These are phyloP conservation scores for Tetrahymena thermophila DNA, from an alignment of 73 alveolate genomes.

Conservation along the genomic window DNA sequence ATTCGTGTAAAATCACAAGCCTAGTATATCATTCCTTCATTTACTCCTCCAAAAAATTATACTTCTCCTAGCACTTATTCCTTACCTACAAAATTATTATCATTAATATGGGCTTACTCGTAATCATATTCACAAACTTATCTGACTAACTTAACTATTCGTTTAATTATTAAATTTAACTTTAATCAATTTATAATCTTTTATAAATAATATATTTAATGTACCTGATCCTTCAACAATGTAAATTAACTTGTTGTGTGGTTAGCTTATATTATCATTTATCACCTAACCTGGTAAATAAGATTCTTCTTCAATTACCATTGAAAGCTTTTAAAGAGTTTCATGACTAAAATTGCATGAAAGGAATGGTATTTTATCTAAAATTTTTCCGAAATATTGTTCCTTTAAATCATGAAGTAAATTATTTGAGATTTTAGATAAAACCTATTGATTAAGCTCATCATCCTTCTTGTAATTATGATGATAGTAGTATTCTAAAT, in stretches of 20 bases:
- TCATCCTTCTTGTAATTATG: background rate
- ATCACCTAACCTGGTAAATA: background rate
- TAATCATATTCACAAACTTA: background rate
- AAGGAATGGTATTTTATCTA: background rate
- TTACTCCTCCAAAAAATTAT: background rate
- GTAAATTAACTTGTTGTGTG: background rate
- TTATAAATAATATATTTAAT: background rate
- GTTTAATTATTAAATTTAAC: background rate
- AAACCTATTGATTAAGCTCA: background rate
- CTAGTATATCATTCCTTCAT: background rate
- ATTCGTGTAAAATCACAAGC: background rate
- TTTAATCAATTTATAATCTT: too few species aligned
- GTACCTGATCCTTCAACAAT: background rate
- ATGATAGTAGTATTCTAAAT: background rate
- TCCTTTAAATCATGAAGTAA: background rate
- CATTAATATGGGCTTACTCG: background rate
- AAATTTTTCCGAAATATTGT: background rate
- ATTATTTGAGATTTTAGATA: background rate
- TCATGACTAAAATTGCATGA: background rate
- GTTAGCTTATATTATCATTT: background rate
- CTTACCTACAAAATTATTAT: background rate
- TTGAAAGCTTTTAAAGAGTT: background rate
- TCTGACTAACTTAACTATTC: background rate
- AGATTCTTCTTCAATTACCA: background rate
- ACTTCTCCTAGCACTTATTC: background rate